Base-by-base conservation (phyloP, 2,329 filamentous ascomycete genomes). In the Aspergillus sp. region DNA sequence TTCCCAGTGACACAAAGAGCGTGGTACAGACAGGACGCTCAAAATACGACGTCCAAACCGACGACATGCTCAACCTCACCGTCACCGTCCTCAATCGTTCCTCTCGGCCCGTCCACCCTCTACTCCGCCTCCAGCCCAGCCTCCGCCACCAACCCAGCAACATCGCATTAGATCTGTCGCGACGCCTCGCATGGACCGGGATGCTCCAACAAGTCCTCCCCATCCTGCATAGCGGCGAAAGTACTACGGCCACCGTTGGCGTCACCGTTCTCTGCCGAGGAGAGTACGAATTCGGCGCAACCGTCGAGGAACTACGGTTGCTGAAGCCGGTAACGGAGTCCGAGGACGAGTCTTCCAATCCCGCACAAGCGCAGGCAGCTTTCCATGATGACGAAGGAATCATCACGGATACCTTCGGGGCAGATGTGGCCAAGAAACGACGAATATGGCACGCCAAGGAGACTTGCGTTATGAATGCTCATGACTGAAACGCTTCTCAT, bases 121-220 rank as follows among this genome's bases (percentile, higher is more conserved):
- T 96, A 0, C 80, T 96, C 44, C 85, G 93, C 39, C 78, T 96
- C 13, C 86, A 93, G 73, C 92, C 93, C 0, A 85, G 88, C 54
- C 83, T 96, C 15, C 85, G 90, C 48, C 86, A 92, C 69, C 86
- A 93, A 15, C 85, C 90, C 0, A 82, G 85, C 54, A 87, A 86
- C 62, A 82, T 90, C 13, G 90, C 91, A 2, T 84, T 96, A 15
- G 93, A 96, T 72, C 86, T 94, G 58, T 90, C 90, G 44, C 88
- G 91, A 70, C 91, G 92, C 64, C 84, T 96, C 57, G 88, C 88
- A 1, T 95, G 91, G 88, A 94, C 92, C 65, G 93, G 93, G 1
- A 88, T 90, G 30, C 77, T 96, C 59, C 93, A 97, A 77, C 88
- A 88, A 70, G 82, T 85, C 1, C 78, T 96, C 0, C 87, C 89